These are phyloP conservation scores for Citrullus amarus DNA, from an alignment of 306 rosid species.

Conservation along the genomic window DNA sequence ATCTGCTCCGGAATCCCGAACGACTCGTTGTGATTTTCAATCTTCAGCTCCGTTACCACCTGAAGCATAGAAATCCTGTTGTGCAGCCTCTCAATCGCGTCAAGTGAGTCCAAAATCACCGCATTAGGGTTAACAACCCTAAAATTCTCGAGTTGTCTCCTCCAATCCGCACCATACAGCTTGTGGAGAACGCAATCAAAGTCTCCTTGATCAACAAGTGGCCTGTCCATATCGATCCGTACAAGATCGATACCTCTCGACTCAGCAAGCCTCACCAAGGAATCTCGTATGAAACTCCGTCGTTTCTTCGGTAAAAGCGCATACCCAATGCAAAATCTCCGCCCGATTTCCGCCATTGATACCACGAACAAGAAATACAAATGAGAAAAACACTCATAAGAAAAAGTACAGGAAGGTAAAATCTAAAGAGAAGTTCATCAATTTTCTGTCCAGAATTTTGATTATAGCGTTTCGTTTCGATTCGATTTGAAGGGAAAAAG, in stretches of 20 bases:
- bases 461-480: not conserved
- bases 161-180: conserved; percentile 68
- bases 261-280: conserved; percentile 39
- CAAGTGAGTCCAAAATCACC: conserved; percentile 54
- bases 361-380: not conserved
- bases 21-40: conserved; percentile 35
- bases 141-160: conserved; percentile 36
- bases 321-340: conserved; percentile 52
- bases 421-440: not conserved
- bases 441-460: not conserved
- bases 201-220: conserved; percentile 65
- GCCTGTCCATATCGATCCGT: conserved; percentile 27
- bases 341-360: conserved; percentile 66
- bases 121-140: conserved; percentile 40
- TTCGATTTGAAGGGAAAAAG: not conserved
- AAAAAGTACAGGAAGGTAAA: not conserved
- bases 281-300: conserved; percentile 64
- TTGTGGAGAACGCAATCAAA: conserved; percentile 79
- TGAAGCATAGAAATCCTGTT: conserved; percentile 88
- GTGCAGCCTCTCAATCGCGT: conserved; percentile 71
- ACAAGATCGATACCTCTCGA: conserved; percentile 66
- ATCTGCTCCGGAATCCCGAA: conserved; percentile 92
- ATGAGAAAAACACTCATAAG: conserved; percentile 20
- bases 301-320: conserved; percentile 79
- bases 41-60: conserved; percentile 68